Conservation (phyloP, 805 yeast genomes). For the Pichia manshurica region DNA sequence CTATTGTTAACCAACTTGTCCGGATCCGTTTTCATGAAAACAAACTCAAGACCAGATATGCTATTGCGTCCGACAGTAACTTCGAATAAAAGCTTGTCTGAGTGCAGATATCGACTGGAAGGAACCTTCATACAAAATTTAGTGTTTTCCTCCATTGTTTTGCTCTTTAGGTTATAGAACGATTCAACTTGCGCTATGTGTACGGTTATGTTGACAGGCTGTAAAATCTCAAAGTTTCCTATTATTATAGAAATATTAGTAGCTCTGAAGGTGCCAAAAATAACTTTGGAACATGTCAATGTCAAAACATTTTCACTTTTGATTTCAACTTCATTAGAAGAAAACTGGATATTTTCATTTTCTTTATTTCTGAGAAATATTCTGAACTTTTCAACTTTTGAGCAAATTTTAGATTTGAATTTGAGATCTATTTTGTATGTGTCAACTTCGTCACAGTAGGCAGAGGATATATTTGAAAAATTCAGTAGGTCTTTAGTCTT, state of each 20-base stretch:
- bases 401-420: constrained; percentile 26
- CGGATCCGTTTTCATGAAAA: constrained; percentile 25
- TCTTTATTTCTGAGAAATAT: constrained; percentile 14
- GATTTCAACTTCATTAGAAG: constrained; percentile 6
- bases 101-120: constrained; percentile 20
- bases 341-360: constrained; percentile 18
- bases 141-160: constrained; percentile 17
- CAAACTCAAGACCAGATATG: constrained; percentile 14
- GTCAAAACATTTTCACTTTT: constrained; percentile 13
- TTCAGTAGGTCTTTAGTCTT: constrained; percentile 2
- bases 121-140: constrained; percentile 21
- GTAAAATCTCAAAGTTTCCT: constrained; percentile 22
- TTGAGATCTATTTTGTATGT: constrained; percentile 33
- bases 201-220: not conserved
- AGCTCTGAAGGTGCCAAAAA: constrained; percentile 20
- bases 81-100: constrained; percentile 24
- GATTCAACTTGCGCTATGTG: constrained; percentile 11
- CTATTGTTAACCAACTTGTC: constrained; percentile 24
- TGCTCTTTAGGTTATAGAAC: constrained; percentile 7
- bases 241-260: constrained; percentile 16
- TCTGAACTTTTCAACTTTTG: constrained; percentile 16
- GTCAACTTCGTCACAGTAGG: constrained; percentile 34
- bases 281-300: constrained; percentile 18
- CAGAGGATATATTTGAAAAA: constrained; percentile 13
- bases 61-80: constrained; percentile 20